These are phyloP conservation scores for Articulospora tetracladia DNA, from an alignment of 495 filamentous ascomycete species.

Conservation along the genomic window DNA sequence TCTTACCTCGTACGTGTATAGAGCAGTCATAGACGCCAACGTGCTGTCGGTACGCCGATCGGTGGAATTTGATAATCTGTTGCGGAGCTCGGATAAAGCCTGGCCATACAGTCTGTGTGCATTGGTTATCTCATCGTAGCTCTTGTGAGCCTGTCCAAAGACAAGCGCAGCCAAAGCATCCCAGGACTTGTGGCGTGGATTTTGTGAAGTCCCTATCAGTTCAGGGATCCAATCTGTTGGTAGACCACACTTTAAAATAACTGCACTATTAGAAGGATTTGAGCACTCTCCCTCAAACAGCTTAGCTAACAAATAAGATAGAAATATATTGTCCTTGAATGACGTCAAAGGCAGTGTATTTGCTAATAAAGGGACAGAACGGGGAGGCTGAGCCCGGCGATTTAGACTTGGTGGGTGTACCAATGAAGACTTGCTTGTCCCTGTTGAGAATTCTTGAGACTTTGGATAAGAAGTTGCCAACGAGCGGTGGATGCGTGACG, in stretches of 20 bases:
- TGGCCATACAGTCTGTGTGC: background rate
- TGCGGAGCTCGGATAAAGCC: background rate
- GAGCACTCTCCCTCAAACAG: background rate
- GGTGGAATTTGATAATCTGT: background rate
- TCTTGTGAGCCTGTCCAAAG: background rate
- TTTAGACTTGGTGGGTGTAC: background rate
- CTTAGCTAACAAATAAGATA: background rate
- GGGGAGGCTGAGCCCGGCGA: background rate
- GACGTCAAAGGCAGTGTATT: background rate
- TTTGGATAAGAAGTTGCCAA: background rate
- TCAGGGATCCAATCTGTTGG: slow-evolving; percentile 2
- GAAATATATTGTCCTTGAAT: slow-evolving; percentile 3
- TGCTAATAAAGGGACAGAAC: background rate
- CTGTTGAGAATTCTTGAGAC: background rate
- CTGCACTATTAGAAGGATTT: background rate
- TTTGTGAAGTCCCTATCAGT: background rate
- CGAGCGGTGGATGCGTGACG: background rate
- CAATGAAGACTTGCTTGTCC: background rate
- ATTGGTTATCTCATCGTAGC: background rate
- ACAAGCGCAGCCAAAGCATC: slow-evolving; percentile 4
- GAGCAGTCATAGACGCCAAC: slow-evolving; percentile 1
- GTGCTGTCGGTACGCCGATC: background rate
- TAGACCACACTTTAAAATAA: background rate
- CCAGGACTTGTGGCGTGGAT: background rate
- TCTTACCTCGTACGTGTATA: slow-evolving; percentile 6